These are phyloP conservation scores for Aleurites moluccanus DNA, from an alignment of 441 rosid genomes.

Conservation along the genomic window DNA sequence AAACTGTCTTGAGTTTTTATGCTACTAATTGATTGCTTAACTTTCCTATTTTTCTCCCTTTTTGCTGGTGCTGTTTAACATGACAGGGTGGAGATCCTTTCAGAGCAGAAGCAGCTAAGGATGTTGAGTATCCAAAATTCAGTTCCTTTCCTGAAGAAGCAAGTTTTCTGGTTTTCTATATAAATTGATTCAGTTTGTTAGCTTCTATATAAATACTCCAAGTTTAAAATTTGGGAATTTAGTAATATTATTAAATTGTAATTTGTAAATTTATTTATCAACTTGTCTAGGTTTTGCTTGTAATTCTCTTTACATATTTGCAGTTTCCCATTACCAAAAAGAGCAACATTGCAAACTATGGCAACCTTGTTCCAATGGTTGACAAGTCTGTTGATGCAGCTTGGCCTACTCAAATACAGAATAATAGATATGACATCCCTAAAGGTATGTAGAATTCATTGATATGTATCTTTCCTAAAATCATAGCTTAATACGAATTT, in stretches of 20 bases:
- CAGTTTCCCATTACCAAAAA: constrained; percentile 35
- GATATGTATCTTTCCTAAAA: not conserved
- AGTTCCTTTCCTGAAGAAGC: constrained; percentile 40
- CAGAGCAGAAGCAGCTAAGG: constrained; percentile 19
- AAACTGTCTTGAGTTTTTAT: not conserved
- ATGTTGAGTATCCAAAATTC: constrained; percentile 20
- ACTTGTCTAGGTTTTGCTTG: not conserved
- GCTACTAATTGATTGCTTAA: not conserved
- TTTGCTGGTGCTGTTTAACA: not conserved
- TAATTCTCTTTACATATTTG: constrained; percentile 5
- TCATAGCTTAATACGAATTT: not conserved
- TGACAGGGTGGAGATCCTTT: constrained; percentile 36
- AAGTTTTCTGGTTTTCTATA: constrained; percentile 20
- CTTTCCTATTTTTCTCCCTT: not conserved
- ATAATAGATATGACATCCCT: constrained; percentile 22
- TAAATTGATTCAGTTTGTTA: no score
- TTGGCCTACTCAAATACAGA: constrained; percentile 37
- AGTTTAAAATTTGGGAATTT: not conserved
- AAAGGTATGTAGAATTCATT: constrained; percentile 23
- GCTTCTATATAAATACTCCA: not conserved
- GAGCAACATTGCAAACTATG: constrained; percentile 23
- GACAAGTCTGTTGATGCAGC: constrained; percentile 55
- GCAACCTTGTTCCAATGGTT: constrained; percentile 38
- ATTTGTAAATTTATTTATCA: not conserved
- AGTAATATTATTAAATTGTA: not conserved